These are phyloP conservation scores for Naematelia encephala DNA, from an alignment of 768 basidiomycete species.

Conservation along the genomic window DNA sequence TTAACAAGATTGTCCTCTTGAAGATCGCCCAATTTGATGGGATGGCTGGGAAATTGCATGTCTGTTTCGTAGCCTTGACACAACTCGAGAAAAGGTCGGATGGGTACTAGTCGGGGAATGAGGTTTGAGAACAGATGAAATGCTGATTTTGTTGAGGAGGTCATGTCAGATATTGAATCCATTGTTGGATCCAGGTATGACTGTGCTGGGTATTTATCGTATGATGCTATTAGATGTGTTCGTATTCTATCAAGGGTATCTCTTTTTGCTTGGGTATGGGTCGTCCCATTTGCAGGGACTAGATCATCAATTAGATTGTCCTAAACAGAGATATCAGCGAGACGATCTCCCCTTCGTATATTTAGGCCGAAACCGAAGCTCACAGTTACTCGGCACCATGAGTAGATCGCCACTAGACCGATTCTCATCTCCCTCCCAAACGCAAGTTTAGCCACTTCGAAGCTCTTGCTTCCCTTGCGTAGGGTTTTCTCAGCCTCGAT, in stretches of 20 bases:
- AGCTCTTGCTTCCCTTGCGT: conserved; percentile 47
- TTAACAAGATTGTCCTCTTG: background rate
- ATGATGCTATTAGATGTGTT: conserved; percentile 20
- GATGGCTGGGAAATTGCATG: conserved; percentile 29
- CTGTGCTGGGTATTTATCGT: conserved; percentile 8
- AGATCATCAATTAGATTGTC: conserved; percentile 44
- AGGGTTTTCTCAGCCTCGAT: conserved; percentile 33
- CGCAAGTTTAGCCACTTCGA: conserved; percentile 46
- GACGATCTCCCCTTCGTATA: too few species aligned
- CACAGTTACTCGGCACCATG: conserved; percentile 48
- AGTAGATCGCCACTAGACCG: conserved; percentile 45
- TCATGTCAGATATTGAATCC: conserved; percentile 26
- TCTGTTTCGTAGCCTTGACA: conserved; percentile 46
- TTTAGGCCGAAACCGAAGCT: too few species aligned
- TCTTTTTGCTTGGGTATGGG: conserved; percentile 9
- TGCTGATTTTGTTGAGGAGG: conserved; percentile 22
- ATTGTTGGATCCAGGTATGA: conserved; percentile 25
- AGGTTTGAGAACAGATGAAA: conserved; percentile 41
- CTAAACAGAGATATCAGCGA: conserved; percentile 17
- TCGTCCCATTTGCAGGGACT: background rate
- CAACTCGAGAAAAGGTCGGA: conserved; percentile 45
- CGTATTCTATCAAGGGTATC: conserved; percentile 21
- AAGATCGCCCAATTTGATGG: conserved; percentile 8
- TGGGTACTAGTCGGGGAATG: conserved; percentile 40
- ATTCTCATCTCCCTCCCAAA: conserved; percentile 47